Base-by-base conservation (phyloP, 2,329 filamentous ascomycete genomes). In the Fusarium begoniae region DNA sequence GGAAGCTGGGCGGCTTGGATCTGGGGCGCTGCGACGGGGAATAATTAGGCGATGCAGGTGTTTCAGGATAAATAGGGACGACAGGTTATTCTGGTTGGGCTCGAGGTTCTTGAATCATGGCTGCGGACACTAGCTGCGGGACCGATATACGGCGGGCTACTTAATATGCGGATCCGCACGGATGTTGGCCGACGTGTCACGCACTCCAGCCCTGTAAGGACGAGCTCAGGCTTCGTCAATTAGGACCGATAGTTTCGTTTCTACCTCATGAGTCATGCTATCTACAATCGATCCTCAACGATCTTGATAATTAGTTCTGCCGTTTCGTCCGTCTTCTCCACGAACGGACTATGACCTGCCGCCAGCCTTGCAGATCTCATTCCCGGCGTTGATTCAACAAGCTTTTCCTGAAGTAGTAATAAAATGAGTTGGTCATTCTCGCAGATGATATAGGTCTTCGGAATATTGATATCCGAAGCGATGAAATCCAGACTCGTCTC, bases 401-500 rank as follows among this genome's bases (percentile, higher is more conserved):
- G 59, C 30, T 45, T 48, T 37, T 70, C 65, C 10, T 70, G 65
- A 14, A 70, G 58, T 6, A 65, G 13, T 2, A 53, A 2, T 2
- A 43, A 26, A 0, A 70, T 43, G 1, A 70, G 8, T 9, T 69
- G 53, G 6, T 70, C 67, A 11, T 65, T 69, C 22, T 69, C 66
- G 8, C 67, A 70, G 17, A 70, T 48, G 8, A 70, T 12, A 2
- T 64, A 70, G 4, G 67, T 70, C 47, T 69, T 69, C 18, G 53
- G 47, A 0, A 69, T 69, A 10, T 41, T 51, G 3, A 69, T 70
- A 11, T 70, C 65, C 15, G 40, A 26, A 2, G 65, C 65, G n/a
- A 69, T 70, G 10, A 70, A 70, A 5, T 69, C 17, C 6, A 70
- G 45, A 13, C 65, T 56, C 6, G 65, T 69, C 30, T 70, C 67